Percentiles rank a stretch among this genome's conserved stretches.
phyloP scores from a whole-genome alignment of 371 early-diverging fungal genomes.

The Rozella allomycis region DNA sequence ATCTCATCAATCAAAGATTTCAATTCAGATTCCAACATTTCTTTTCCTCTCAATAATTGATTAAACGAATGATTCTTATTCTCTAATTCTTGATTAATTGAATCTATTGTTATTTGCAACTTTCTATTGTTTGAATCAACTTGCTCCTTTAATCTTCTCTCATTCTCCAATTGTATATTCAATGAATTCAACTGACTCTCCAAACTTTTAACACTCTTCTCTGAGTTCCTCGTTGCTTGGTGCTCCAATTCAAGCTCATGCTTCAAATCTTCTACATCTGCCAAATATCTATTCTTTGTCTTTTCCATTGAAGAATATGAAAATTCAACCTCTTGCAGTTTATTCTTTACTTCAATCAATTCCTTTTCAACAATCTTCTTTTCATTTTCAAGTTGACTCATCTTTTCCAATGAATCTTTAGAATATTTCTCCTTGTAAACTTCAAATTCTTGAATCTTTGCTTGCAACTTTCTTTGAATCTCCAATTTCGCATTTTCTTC shows the following conservation, averaged over 20 bases:
- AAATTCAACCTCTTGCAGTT: conserved; percentile 35
- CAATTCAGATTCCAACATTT: conserved; percentile 43
- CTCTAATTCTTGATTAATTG: conserved; percentile 31
- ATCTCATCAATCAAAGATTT: conserved; percentile 48
- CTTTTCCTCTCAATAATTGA: conserved; percentile 32
- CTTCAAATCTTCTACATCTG: conserved; percentile 47
- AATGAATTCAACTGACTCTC: conserved; percentile 24
- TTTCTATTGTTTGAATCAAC: conserved; percentile 32
- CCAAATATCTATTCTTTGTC: conserved; percentile 29
- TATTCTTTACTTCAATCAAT: conserved; percentile 32
- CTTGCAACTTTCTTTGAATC: conserved; percentile 23
- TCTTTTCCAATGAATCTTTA: conserved; percentile 14
- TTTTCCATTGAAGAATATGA: too few relatives aligned
- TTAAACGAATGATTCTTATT: conserved; percentile 25
- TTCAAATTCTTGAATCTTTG: conserved; percentile 42
- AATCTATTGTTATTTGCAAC: conserved; percentile 31
- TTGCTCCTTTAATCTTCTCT: conserved; percentile 40
- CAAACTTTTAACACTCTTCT: conserved; percentile 30
- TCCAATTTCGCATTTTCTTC: conserved; percentile 31
- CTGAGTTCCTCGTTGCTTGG: conserved; percentile 30
- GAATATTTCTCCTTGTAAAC: conserved; percentile 37
- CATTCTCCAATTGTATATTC: conserved; percentile 30
- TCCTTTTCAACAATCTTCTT: conserved; percentile 33
- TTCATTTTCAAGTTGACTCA: conserved; percentile 30
- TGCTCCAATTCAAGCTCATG: conserved; percentile 49